Base-by-base conservation (phyloP, 2,329 filamentous ascomycete species). In the Microsporum canis region DNA sequence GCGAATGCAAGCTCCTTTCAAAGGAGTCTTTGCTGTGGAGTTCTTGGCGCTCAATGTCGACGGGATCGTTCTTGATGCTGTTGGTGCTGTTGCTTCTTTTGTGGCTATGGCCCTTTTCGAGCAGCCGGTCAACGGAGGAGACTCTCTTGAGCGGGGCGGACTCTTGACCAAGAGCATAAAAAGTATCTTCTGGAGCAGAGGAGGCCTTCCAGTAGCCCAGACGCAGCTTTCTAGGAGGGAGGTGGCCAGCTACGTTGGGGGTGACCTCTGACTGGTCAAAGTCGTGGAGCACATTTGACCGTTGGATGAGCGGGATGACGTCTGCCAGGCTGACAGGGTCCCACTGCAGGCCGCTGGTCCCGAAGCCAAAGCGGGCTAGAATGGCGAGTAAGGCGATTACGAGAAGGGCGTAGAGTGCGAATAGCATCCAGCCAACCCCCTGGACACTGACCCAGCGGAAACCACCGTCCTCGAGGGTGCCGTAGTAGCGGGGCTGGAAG, bases 151-250 rank as follows among this genome's bases (percentile, higher is more conserved):
- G 65, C 72, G 79, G 63, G 69, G 78, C 63, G 47, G 84, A 80
- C 58, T 82, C 79, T 63, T 86, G 82, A n/a, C 89, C 90, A 61
- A 95, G 82, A 1, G 85, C 84, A 70, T 95, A 91, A 79, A 94
- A 95, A 31, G 10, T 43, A 17, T 90, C 78, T 23, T 85, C 84
- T 23, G 82, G 80, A 63, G 80, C 79, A 60, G 84, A 84, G 17
- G 85, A 84, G 31, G 85, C 84, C 62, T 83, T 83, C 89, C 91
- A 96, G 73, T 95, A 95, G 5, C 91, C 90, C n/a, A 96, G 80
- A 51, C 88, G 81, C 67, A 92, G 85, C 3, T 81, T 77, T 65
- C 83, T 83, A 14, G 72, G 63, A 79, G 82, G 68, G 78, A 81
- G 57, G 74, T 77, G 49, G 82, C 79, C 64, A 79, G 66, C 63